phyloP scores from a whole-genome alignment of 148 eudicot species.

The Pharnaceum exiguum region DNA sequence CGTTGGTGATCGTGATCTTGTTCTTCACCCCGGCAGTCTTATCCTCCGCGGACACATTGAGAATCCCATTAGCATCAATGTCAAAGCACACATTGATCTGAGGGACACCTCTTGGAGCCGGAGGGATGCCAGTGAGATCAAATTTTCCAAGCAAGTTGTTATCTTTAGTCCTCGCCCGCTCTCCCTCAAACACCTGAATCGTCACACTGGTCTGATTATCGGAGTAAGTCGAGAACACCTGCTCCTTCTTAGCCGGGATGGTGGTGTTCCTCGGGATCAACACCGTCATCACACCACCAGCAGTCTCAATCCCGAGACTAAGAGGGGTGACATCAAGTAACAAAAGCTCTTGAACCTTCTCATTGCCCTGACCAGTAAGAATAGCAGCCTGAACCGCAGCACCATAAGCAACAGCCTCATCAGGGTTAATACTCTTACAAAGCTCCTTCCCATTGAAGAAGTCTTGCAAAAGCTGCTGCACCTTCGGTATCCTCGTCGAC shows the following conservation, averaged over 20 bases:
- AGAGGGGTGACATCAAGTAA: constrained; percentile 1
- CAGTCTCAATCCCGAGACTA: constrained; percentile 6
- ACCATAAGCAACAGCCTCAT: constrained; percentile 1
- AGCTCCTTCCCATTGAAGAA: constrained; percentile 12
- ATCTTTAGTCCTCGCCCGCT: background rate
- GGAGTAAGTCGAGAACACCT: constrained; percentile 1
- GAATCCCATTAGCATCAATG: constrained; percentile 5
- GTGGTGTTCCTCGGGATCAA: constrained; percentile 1
- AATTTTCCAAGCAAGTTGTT: background rate
- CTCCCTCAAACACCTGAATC: constrained; percentile 2
- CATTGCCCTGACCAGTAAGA: background rate
- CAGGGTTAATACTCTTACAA: constrained; percentile 4
- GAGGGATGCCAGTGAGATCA: constrained; percentile 1
- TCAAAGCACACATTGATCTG: constrained; percentile 6
- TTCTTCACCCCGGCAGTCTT: constrained; percentile 5
- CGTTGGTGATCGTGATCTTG: constrained; percentile 6
- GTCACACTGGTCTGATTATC: background rate
- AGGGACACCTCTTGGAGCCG: background rate
- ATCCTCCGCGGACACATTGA: constrained; percentile 4
- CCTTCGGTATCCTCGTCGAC: constrained; percentile 3
- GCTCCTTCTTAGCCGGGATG: constrained; percentile 5
- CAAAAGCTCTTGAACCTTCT: background rate
- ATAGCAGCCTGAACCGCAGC: constrained; percentile 9
- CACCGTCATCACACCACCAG: constrained; percentile 5
- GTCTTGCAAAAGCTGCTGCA: constrained; percentile 4